Base-by-base conservation (phyloP, 257 asterid genomes). In the Verbascum thapsus region DNA sequence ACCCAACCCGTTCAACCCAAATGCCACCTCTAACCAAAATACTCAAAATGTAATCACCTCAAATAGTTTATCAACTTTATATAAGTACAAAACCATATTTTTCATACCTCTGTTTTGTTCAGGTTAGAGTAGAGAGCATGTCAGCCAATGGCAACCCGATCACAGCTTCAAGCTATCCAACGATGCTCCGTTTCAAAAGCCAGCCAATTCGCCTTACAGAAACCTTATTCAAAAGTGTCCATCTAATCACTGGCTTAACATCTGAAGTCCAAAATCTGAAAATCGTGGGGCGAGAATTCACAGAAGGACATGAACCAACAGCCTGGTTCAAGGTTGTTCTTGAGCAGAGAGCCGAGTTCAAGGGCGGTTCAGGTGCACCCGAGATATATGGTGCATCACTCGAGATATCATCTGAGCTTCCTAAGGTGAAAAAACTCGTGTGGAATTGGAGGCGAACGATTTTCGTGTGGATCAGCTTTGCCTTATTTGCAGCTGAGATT, bases 61-160 rank as follows among this genome's bases (percentile, higher is more conserved):
- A 26, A 26, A 26, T 26, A 1, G 32, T 26, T n/a, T 26, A 26
- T 1, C 32, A 26, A 26, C 32, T 26, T 26, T 2, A 26, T 26
- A 26, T 5, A 37, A 10, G 22, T 9, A 34, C 3, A 7, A 3
- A 54, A 44, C 5, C 26, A 26, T 42, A 30, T 11, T 30, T 61
- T 19, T 16, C 5, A 3, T 44, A 11, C 45, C 37, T 10, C 16
- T 10, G 1, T 40, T 11, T 3, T 5, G 13, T 67, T 7, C 17
- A 81, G 95, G 90, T 83, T 34, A 79, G 84, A 70, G 83, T 83
- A 3, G 88, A 83, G 35, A 67, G 74, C 56, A 22, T 83, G 35
- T 76, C 91, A 0, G 48, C 59, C 48, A 71, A 74, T 12, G 90
- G 85, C 10, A 50, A 72, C 40, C 68, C 68, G 37, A 70, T 80